Evolutionary conservation across 345 rosid species (phyloP).

Genomic region (Toxicodendron radicans): DNA sequence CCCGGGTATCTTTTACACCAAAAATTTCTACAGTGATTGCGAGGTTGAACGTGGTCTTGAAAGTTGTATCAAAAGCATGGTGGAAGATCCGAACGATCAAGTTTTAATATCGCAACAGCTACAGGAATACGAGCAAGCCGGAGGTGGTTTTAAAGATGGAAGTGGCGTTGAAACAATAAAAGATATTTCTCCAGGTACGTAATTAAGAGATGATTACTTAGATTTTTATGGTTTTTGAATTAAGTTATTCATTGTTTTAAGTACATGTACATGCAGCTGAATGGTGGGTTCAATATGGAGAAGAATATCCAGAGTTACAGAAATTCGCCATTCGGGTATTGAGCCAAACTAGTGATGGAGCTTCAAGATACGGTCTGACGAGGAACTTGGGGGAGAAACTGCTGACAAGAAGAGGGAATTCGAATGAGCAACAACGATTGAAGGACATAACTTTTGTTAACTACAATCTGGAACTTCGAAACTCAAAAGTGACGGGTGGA

Average conservation of each 20-base stretch:
- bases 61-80: constrained; percentile 39
- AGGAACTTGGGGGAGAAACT: constrained; percentile 35
- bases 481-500: neutral
- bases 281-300: constrained; percentile 44
- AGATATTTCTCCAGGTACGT: constrained; percentile 47
- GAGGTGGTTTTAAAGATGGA: constrained; percentile 46
- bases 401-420: constrained; percentile 18
- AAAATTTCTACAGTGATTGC: constrained; percentile 38
- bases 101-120: constrained; percentile 41
- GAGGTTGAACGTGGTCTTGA: constrained; percentile 52
- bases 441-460: constrained; percentile 28
- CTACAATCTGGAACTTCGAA: constrained; percentile 32
- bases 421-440: constrained; percentile 17
- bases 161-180: constrained; percentile 32
- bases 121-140: constrained; percentile 36
- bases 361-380: constrained; percentile 32
- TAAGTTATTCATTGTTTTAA: neutral
- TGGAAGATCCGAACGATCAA: constrained; percentile 27
- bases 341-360: constrained; percentile 44
- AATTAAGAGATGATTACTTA: constrained; percentile 9
- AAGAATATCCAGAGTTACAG: constrained; percentile 37
- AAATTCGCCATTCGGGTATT: constrained; percentile 34
- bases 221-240: neutral
- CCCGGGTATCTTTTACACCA: constrained; percentile 53
- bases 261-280: constrained; percentile 19